phyloP scores from a whole-genome alignment of 495 filamentous ascomycete species.

The Neurospora hispaniola region DNA sequence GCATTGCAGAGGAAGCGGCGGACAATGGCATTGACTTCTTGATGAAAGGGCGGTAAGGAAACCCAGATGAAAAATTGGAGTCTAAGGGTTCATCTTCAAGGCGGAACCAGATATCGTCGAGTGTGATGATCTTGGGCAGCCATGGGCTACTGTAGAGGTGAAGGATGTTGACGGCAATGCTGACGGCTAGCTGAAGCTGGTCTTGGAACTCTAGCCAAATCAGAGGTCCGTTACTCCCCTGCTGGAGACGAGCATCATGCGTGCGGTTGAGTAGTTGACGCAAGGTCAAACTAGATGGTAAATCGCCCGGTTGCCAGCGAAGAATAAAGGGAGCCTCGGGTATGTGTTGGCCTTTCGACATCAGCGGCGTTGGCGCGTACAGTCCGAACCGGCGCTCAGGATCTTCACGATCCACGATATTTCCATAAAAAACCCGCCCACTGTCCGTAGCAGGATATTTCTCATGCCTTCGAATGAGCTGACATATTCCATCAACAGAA shows the following conservation, averaged over 20 bases:
- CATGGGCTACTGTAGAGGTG: slow-evolving; percentile 7
- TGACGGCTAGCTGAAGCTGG: slow-evolving; percentile 6
- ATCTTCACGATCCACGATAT: background rate
- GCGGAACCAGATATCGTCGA: slow-evolving; percentile 5
- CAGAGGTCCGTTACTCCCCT: no score
- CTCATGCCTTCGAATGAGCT: background rate
- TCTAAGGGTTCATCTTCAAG: background rate
- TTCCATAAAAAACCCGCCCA: background rate
- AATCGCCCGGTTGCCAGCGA: no score
- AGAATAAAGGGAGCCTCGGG: no score
- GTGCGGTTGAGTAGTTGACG: background rate
- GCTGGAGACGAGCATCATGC: no score
- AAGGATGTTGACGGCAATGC: slow-evolving; percentile 6
- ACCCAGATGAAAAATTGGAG: background rate
- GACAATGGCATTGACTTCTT: background rate
- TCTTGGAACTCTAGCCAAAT: background rate
- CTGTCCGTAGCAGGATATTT: background rate
- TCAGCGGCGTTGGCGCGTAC: no score
- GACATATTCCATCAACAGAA: background rate
- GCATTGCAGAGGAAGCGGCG: background rate
- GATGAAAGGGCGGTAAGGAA: background rate
- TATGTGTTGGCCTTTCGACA: no score
- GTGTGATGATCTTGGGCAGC: slow-evolving; percentile 6
- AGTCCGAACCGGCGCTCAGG: background rate
- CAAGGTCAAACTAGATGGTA: background rate